phyloP scores from a whole-genome alignment of 1,139 yeast genomes.

The Zygoascus meyerae region DNA sequence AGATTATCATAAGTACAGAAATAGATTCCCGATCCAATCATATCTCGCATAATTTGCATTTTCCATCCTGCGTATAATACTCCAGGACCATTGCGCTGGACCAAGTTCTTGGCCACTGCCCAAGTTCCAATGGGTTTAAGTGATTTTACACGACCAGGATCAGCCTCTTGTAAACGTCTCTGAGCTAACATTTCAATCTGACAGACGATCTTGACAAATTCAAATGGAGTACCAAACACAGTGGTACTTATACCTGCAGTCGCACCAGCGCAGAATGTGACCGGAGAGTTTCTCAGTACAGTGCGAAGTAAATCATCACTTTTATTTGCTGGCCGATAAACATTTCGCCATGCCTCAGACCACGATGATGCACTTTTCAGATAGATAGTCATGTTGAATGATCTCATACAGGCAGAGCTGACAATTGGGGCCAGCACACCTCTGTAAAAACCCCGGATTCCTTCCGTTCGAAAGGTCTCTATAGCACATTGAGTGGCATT shows the following conservation, averaged over 20 bases:
- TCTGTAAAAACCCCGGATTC: conserved; percentile 64
- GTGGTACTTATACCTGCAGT: conserved; percentile 63
- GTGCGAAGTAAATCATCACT: conserved; percentile 15
- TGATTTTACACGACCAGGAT: conserved; percentile 8
- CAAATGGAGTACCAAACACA: conserved; percentile 76
- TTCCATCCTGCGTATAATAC: conserved; percentile 67
- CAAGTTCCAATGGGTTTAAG: conserved; percentile 40
- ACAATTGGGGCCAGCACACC: conserved; percentile 35
- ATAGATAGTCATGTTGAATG: conserved; percentile 56
- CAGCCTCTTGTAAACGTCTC: conserved; percentile 1
- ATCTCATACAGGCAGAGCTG: conserved; percentile 26
- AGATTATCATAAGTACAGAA: conserved; percentile 70
- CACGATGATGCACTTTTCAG: conserved; percentile 48
- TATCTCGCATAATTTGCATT: conserved; percentile 43
- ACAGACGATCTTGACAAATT: conserved; percentile 73
- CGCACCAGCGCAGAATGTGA: conserved; percentile 59
- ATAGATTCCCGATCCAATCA: conserved; percentile 66
- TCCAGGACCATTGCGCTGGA: conserved; percentile 49
- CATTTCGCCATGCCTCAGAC: conserved; percentile 21
- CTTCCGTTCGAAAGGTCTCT: conserved; percentile 56
- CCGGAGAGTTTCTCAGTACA: conserved; percentile 53
- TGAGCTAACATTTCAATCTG: conserved; percentile 44
- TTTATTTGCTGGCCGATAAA: conserved; percentile 20
- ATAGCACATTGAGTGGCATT: conserved; percentile 55
- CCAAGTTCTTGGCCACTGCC: conserved; percentile 47